Conservation (phyloP, 192 early-diverging fungal genomes). For the Coemansia sp. region DNA sequence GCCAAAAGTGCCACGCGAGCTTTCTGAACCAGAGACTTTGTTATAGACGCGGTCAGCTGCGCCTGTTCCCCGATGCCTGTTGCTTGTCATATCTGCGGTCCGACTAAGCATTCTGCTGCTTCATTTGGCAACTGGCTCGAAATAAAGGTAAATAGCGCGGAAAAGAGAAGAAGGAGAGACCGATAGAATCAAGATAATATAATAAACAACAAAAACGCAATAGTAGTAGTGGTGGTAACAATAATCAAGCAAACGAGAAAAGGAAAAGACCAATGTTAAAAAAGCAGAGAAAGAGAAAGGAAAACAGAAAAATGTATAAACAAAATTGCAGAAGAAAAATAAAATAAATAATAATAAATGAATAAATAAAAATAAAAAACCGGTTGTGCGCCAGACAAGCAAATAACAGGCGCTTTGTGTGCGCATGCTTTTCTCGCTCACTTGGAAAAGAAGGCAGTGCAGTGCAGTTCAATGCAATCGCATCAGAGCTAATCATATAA, state of each 20-base stretch:
- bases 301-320: background rate
- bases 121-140: slow-evolving; percentile 6
- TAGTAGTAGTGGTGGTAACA: no score
- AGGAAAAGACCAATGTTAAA: background rate
- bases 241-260: background rate
- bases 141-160: background rate
- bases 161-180: no score
- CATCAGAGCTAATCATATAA: background rate
- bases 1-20: background rate
- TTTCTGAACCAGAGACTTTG: no score
- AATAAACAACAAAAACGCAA: background rate
- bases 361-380: background rate
- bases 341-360: slow-evolving; percentile 1
- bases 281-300: background rate
- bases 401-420: background rate
- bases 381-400: background rate
- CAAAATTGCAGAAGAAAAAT: background rate
- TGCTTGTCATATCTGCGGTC: slow-evolving; percentile 11
- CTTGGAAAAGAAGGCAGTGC: no score
- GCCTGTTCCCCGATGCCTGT: slow-evolving; percentile 5
- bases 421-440: background rate
- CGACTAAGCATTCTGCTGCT: slow-evolving; percentile 13
- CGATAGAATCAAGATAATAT: no score
- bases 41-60: slow-evolving; percentile 2
- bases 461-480: no score